A percentile compares a stretch with the other conserved stretches of the same genome.
Conservation (phyloP, 352 stramenopile genomes). For the Phytopythium sindhum region DNA sequence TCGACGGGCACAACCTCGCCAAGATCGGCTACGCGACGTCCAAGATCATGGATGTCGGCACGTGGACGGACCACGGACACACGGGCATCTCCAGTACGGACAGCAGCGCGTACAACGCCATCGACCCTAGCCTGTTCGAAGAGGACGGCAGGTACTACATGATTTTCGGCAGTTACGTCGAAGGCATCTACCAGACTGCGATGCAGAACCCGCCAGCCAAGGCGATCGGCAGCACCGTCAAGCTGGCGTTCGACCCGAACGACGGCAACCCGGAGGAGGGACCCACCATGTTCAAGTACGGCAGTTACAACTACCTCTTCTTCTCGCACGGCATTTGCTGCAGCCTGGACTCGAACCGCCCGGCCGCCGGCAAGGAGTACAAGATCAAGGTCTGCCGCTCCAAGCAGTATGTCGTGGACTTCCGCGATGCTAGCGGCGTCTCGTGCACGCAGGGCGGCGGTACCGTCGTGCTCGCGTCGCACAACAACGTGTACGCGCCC, state of each 20-base stretch:
- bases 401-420: slow-evolving; percentile 16
- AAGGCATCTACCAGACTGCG: slow-evolving; percentile 20
- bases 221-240: neutral
- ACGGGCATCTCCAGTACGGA: slow-evolving; percentile 22
- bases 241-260: slow-evolving; percentile 1
- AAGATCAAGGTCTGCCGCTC: slow-evolving; percentile 43
- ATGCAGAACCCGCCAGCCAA: slow-evolving; percentile 24
- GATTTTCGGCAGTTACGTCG: slow-evolving; percentile 38
- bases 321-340: slow-evolving; percentile 26
- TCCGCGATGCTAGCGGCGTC: slow-evolving; percentile 30
- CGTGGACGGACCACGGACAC: slow-evolving; percentile 33
- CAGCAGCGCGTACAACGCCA: slow-evolving; percentile 38
- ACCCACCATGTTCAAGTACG: slow-evolving; percentile 22
- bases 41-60: slow-evolving; percentile 34
- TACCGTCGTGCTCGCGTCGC: slow-evolving; percentile 35
- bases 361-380: slow-evolving; percentile 36
- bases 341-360: slow-evolving; percentile 2
- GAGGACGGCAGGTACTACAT: slow-evolving; percentile 29
- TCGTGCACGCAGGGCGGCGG: slow-evolving; percentile 28
- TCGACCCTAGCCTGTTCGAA: slow-evolving; percentile 35
- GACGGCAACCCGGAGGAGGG: slow-evolving; percentile 14
- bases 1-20: slow-evolving; percentile 27
- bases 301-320: slow-evolving; percentile 30
- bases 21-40: slow-evolving; percentile 34
- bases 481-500: slow-evolving; percentile 35